Evolutionary conservation across 768 basidiomycete species (phyloP).

Genomic region (Termitomyces titanicus): DNA sequence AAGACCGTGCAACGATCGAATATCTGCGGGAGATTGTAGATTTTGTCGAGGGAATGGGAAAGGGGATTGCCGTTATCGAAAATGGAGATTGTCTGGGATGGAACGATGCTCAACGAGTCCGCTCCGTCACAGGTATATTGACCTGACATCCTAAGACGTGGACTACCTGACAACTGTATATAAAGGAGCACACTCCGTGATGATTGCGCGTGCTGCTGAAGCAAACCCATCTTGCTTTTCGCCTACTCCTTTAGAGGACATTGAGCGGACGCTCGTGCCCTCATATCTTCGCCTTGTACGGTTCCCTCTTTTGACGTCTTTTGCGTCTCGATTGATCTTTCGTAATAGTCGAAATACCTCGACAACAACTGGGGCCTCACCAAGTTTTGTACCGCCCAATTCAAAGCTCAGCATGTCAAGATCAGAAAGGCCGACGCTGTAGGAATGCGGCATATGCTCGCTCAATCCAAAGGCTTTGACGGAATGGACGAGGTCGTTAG

Average conservation of each 20-base stretch:
- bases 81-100: slow-evolving; percentile 89
- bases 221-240: slow-evolving; percentile 89
- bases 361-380: slow-evolving; percentile 81
- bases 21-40: slow-evolving; percentile 84
- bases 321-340: neutral
- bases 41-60: slow-evolving; percentile 70
- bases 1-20: slow-evolving; percentile 74
- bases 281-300: slow-evolving; percentile 71
- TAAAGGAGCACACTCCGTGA: slow-evolving; percentile 81
- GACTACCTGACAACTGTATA: neutral
- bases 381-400: slow-evolving; percentile 83
- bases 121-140: slow-evolving; percentile 62
- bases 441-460: slow-evolving; percentile 46
- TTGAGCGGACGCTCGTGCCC: slow-evolving; percentile 67
- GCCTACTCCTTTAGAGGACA: slow-evolving; percentile 57
- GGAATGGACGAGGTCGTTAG: slow-evolving; percentile 50
- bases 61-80: slow-evolving; percentile 83
- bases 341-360: slow-evolving; percentile 58
- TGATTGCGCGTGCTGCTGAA: slow-evolving; percentile 97
- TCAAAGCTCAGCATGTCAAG: slow-evolving; percentile 61
- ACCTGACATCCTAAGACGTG: neutral
- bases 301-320: neutral
- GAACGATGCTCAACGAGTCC: slow-evolving; percentile 75
- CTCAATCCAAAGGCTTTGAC: slow-evolving; percentile 60
- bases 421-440: slow-evolving; percentile 60